A percentile compares a stretch with the other conserved stretches of the same genome.
Evolutionary conservation across 495 filamentous ascomycete genomes (phyloP).

Genomic region (Penicillium coffeae): DNA sequence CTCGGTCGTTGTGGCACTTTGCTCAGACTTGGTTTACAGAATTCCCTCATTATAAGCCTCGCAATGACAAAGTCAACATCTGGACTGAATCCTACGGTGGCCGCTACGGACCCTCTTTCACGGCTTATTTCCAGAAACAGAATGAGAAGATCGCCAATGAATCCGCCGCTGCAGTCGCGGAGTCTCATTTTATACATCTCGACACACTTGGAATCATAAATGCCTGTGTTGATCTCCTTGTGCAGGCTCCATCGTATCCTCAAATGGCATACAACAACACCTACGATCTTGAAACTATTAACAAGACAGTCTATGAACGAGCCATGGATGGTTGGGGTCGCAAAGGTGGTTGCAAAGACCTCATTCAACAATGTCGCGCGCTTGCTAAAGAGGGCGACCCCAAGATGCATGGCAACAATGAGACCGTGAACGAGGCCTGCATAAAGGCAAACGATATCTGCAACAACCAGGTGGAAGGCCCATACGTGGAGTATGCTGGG

Average conservation of each 20-base stretch:
- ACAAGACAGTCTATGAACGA: constrained; percentile 46
- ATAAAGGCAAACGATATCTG: constrained; percentile 34
- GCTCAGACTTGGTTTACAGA: constrained; percentile 54
- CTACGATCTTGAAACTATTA: constrained; percentile 65
- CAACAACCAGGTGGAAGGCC: constrained; percentile 33
- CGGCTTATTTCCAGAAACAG: constrained; percentile 62
- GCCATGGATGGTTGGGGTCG: constrained; percentile 46
- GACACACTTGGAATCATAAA: constrained; percentile 58
- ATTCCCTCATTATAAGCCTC: constrained; percentile 54
- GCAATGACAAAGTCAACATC: constrained; percentile 51
- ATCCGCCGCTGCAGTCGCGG: constrained; percentile 19
- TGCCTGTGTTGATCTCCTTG: constrained; percentile 71
- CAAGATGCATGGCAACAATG: constrained; percentile 40
- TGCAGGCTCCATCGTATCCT: constrained; percentile 64
- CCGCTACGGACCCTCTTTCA: constrained; percentile 63
- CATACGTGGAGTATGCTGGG: constrained; percentile 27
- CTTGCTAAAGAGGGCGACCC: constrained; percentile 41
- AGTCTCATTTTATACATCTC: constrained; percentile 41
- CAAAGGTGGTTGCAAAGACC: constrained; percentile 59
- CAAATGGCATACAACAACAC: constrained; percentile 70
- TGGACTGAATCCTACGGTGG: constrained; percentile 61
- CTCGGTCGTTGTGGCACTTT: constrained; percentile 55
- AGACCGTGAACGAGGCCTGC: constrained; percentile 41
- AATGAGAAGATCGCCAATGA: constrained; percentile 52
- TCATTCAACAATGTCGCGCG: constrained; percentile 45